A percentile compares a stretch with the other conserved stretches of the same genome.
Conservation (phyloP, 768 basidiomycete species). For the Dacryopinax spathularia region DNA sequence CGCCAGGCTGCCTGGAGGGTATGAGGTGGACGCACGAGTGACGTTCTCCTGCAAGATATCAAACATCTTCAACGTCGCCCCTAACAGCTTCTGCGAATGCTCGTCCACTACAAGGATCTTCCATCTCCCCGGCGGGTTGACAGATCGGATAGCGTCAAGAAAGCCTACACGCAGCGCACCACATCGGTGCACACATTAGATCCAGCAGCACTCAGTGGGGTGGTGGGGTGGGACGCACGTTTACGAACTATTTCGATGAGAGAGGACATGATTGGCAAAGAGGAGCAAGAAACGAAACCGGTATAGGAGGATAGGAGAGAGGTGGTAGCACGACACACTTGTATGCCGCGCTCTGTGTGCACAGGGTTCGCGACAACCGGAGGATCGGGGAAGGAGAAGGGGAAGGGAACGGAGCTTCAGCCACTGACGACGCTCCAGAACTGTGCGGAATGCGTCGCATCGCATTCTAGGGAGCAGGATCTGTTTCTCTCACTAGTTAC, state of each 20-base stretch:
- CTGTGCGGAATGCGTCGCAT: too few species aligned
- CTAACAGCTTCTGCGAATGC: constrained; percentile 68
- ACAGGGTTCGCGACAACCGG: background rate
- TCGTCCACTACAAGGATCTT: constrained; percentile 97
- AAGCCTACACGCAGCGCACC: constrained; percentile 50
- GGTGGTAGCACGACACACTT: background rate
- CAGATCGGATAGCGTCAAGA: constrained; percentile 73
- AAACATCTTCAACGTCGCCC: constrained; percentile 77
- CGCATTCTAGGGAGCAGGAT: background rate
- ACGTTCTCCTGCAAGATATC: constrained; percentile 95
- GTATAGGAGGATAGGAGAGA: background rate
- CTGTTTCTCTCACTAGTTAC: background rate
- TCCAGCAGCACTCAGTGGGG: background rate
- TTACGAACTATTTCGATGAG: constrained; percentile 12
- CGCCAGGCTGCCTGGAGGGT: background rate
- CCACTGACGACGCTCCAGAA: too few species aligned
- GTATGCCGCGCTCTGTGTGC: background rate
- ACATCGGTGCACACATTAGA: background rate
- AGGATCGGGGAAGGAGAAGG: too few species aligned
- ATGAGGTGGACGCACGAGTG: constrained; percentile 70
- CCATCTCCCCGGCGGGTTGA: constrained; percentile 78
- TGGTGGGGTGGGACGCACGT: constrained; percentile 5
- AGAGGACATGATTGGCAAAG: constrained; percentile 7
- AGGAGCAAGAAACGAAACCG: constrained; percentile 6
- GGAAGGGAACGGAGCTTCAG: too few species aligned